These are phyloP conservation scores for Quercus aquifolioides DNA, from an alignment of 306 rosid species.

Conservation along the genomic window DNA sequence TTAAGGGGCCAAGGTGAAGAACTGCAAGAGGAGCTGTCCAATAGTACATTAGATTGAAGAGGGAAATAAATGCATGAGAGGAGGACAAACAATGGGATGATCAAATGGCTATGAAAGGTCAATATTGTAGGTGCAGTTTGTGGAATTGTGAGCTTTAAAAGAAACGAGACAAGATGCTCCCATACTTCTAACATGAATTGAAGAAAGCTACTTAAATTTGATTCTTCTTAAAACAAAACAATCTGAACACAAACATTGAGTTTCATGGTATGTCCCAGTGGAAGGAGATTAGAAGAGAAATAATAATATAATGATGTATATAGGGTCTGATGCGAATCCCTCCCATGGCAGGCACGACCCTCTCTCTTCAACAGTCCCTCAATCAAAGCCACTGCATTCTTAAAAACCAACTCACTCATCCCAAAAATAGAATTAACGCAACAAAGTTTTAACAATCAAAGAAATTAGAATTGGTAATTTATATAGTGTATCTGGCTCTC, in stretches of 20 bases:
- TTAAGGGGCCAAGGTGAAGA: constrained; percentile 44
- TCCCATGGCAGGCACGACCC: too few relatives aligned
- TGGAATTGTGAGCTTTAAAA: constrained; percentile 83
- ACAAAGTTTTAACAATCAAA: too few relatives aligned
- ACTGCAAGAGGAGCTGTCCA: constrained; percentile 48
- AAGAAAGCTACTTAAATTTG: background rate
- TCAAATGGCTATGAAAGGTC: constrained; percentile 60
- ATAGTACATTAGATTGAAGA: constrained; percentile 71
- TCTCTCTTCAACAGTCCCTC: too few relatives aligned
- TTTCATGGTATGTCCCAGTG: background rate
- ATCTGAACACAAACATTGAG: background rate
- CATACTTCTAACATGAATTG: constrained; percentile 53
- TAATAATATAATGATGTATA: background rate
- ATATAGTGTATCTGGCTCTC: too few relatives aligned
- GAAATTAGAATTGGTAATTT: too few relatives aligned
- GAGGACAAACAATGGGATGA: constrained; percentile 69
- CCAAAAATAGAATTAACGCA: too few relatives aligned
- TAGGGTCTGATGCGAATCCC: background rate
- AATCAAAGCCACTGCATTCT: too few relatives aligned
- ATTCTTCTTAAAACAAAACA: background rate
- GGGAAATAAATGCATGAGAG: constrained; percentile 25
- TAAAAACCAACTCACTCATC: too few relatives aligned
- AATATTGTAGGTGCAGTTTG: constrained; percentile 81
- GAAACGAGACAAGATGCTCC: constrained; percentile 62
- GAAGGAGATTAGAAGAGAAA: background rate